Evolutionary conservation across 2,329 filamentous ascomycete genomes (phyloP).

Genomic region (Biscogniauxia sp.): DNA sequence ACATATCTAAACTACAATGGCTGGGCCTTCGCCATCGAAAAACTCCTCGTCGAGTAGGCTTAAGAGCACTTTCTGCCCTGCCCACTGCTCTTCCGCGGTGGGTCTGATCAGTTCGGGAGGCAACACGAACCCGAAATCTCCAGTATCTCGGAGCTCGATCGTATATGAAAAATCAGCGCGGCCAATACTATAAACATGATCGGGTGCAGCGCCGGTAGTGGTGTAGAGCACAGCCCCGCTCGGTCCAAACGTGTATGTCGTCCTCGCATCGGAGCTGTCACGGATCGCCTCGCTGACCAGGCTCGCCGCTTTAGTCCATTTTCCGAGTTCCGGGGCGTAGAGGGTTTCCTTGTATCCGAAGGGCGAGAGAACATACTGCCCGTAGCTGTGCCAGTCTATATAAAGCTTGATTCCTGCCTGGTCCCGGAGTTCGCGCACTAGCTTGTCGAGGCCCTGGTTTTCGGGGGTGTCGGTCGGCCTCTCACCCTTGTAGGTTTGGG

Average conservation of each 20-base stretch:
- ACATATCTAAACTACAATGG: not conserved
- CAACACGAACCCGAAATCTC: slow-evolving; percentile 26
- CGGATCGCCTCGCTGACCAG: slow-evolving; percentile 35
- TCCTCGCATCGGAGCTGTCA: slow-evolving; percentile 30
- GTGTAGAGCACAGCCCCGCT: slow-evolving; percentile 26
- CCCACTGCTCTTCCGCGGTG: slow-evolving; percentile 31
- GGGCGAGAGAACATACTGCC: slow-evolving; percentile 51
- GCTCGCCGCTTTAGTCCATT: slow-evolving; percentile 34
- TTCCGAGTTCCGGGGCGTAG: slow-evolving; percentile 40
- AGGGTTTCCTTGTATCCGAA: slow-evolving; percentile 55
- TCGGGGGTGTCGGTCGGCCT: slow-evolving; percentile 44
- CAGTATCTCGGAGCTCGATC: slow-evolving; percentile 26
- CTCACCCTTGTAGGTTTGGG: slow-evolving; percentile 43
- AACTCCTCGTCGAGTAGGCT: slow-evolving; percentile 34
- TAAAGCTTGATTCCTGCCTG: slow-evolving; percentile 50
- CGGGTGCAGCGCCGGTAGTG: slow-evolving; percentile 25
- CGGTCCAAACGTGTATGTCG: slow-evolving; percentile 26
- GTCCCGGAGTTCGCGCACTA: slow-evolving; percentile 31
- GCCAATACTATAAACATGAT: slow-evolving; percentile 26
- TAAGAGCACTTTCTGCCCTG: slow-evolving; percentile 34
- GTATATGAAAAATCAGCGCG: slow-evolving; percentile 27
- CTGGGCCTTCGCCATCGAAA: slow-evolving; percentile 32
- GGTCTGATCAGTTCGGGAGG: slow-evolving; percentile 25
- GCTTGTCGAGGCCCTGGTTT: slow-evolving; percentile 41
- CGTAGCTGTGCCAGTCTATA: slow-evolving; percentile 60